Evolutionary conservation across 371 early-diverging fungal genomes (phyloP).

Genomic region (Catenaria anguillulae): DNA sequence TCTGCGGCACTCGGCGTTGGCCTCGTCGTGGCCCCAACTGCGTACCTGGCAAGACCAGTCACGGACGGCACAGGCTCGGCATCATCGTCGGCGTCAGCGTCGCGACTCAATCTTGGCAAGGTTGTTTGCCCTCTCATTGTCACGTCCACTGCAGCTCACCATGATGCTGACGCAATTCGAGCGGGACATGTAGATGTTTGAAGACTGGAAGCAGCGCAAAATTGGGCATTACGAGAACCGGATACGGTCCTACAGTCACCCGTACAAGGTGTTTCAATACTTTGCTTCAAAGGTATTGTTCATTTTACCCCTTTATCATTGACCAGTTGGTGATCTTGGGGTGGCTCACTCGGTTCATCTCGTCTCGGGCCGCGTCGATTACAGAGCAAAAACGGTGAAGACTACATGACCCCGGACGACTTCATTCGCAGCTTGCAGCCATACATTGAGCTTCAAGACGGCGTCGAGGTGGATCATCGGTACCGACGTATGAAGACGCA

Average conservation of each 20-base stretch:
- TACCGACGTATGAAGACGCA: neutral
- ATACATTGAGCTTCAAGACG: slow-evolving; percentile 6
- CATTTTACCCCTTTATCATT: neutral
- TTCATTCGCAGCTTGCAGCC: slow-evolving; percentile 21
- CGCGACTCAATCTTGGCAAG: no score
- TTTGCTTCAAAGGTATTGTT: slow-evolving; percentile 14
- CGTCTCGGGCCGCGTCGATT: no score
- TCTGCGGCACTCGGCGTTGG: no score
- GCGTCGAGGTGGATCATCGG: no score
- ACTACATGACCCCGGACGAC: slow-evolving; percentile 22
- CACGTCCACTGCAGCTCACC: no score
- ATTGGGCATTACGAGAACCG: slow-evolving; percentile 15
- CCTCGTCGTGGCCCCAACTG: no score
- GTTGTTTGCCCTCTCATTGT: no score
- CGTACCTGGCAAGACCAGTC: no score
- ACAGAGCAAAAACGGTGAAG: slow-evolving; percentile 9
- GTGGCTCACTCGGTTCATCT: neutral
- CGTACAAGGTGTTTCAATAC: slow-evolving; percentile 23
- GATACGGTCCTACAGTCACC: slow-evolving; percentile 19
- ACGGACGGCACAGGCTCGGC: no score
- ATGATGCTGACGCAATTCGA: no score
- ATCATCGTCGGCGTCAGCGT: no score
- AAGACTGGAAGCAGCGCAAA: slow-evolving; percentile 1
- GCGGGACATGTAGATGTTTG: no score
- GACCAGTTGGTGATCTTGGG: neutral